Base-by-base conservation (phyloP, 805 yeast genomes). In the Candida montana region DNA sequence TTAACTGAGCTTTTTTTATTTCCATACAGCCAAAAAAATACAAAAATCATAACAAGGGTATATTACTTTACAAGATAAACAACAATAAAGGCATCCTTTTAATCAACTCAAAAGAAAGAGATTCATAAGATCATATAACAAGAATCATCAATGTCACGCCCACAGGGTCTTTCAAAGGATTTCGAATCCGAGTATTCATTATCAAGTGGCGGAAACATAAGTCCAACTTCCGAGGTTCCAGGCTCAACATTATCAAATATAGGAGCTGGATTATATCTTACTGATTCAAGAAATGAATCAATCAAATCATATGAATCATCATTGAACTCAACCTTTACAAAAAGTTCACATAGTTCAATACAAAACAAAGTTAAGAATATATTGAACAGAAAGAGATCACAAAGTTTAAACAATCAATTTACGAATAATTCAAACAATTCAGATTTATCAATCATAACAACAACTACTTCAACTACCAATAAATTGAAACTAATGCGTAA, bases 271-370 rank as follows among this genome's bases (percentile, higher is more conserved):
- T 44, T 53, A 10, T 45, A 46, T 13, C 39, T 46, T 20, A 52
- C 55, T 6, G 33, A 37, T 13, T 54, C 59, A 16, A 52, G 48
- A 33, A 47, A 34, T 37, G 55, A 57, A 11, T 54, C 58, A 4
- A 34, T 54, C 6, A 43, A 33, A 12, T 55, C 58, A 12, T 54
- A 46, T 32, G 31, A 40, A 5, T 54, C 59, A 8, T 52, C 56
- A 13, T 24, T 50, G 4, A 53, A 52, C 18, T 48, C 57, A 7
- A 39, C 49, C 12, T 16, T 30, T 6, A 51, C 53, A 3, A 41
- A 44, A 27, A 45, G 37, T 16, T 49, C 54, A 5, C 33, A 35
- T 7, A 41, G 43, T n/a, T 41, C 45, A 4, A 33, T 42, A 8
- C 37, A 42, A 12, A 24, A 28, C 13, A 47, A 45, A 32, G 37